These are phyloP conservation scores for Ceratobasidium sp. DNA, from an alignment of 1,284 basidiomycete genomes.

Conservation along the genomic window DNA sequence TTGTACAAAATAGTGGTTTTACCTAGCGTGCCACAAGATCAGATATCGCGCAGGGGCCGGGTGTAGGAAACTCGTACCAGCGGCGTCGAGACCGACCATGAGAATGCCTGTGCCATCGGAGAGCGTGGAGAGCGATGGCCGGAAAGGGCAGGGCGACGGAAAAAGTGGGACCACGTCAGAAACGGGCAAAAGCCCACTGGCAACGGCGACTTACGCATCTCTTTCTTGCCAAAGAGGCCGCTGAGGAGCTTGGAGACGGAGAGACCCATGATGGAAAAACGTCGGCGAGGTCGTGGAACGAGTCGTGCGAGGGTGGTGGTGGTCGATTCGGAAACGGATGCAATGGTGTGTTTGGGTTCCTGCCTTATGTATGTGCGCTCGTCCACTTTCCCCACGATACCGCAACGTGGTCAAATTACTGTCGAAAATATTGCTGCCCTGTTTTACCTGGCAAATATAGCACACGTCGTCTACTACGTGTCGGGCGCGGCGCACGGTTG, in stretches of 20 bases:
- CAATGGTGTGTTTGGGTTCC: conserved; percentile 18
- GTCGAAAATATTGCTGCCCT: background rate
- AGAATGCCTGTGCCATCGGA: conserved; percentile 61
- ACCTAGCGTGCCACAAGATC: conserved; percentile 48
- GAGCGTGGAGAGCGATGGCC: conserved; percentile 1
- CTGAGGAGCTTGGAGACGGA: conserved; percentile 83
- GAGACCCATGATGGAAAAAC: conserved; percentile 75
- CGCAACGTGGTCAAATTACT: conserved; percentile 15
- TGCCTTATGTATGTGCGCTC: conserved; percentile 18
- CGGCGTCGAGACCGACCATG: conserved; percentile 94
- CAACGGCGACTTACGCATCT: conserved; percentile 85
- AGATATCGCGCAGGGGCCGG: background rate
- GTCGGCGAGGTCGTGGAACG: conserved; percentile 4
- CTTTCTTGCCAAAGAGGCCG: conserved; percentile 97
- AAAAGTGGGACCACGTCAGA: conserved; percentile 35
- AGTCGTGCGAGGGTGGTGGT: conserved; percentile 30
- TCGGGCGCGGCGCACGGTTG: conserved; percentile 13
- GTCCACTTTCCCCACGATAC: background rate
- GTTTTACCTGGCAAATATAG: background rate
- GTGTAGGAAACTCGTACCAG: conserved; percentile 63
- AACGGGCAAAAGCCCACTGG: conserved; percentile 47
- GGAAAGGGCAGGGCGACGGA: background rate
- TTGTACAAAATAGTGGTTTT: conserved; percentile 99
- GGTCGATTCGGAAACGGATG: conserved; percentile 40
- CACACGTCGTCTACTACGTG: conserved; percentile 28